Evolutionary conservation across 768 basidiomycete species (phyloP).

Genomic region (Phanerochaete carnosa): DNA sequence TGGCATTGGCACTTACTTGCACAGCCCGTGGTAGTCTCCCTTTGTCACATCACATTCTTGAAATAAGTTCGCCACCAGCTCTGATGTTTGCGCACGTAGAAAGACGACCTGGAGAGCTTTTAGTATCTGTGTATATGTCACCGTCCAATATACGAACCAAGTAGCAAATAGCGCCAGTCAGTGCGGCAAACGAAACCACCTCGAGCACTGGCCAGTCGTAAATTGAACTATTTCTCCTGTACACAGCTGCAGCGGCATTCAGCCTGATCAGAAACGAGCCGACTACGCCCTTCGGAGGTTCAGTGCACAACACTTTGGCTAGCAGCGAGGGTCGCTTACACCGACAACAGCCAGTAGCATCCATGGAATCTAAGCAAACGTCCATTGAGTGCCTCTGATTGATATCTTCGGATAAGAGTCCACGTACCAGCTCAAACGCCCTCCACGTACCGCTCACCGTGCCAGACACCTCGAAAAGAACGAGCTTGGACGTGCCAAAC

Average conservation of each 20-base stretch:
- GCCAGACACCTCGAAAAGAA: constrained; percentile 69
- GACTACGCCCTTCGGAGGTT: constrained; percentile 47
- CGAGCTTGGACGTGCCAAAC: constrained; percentile 81
- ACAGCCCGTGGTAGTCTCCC: constrained; percentile 71
- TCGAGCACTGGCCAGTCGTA: constrained; percentile 63
- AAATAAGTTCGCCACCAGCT: constrained; percentile 80
- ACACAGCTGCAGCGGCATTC: constrained; percentile 62
- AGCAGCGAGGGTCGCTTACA: constrained; percentile 31
- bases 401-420: background rate
- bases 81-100: constrained; percentile 71
- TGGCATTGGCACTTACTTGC: constrained; percentile 54
- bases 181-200: constrained; percentile 55
- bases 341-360: constrained; percentile 59
- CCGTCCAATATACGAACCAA: constrained; percentile 37
- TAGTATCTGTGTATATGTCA: background rate
- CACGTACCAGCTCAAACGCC: constrained; percentile 64
- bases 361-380: constrained; percentile 61
- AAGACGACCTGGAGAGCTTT: constrained; percentile 53
- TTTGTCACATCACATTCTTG: constrained; percentile 73
- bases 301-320: background rate
- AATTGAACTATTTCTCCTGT: constrained; percentile 52
- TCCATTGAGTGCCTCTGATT: background rate
- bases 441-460: constrained; percentile 56
- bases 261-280: constrained; percentile 65
- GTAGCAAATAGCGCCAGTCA: constrained; percentile 72